phyloP scores from a whole-genome alignment of 352 stramenopile species.

The Phytophthora cryptogea region DNA sequence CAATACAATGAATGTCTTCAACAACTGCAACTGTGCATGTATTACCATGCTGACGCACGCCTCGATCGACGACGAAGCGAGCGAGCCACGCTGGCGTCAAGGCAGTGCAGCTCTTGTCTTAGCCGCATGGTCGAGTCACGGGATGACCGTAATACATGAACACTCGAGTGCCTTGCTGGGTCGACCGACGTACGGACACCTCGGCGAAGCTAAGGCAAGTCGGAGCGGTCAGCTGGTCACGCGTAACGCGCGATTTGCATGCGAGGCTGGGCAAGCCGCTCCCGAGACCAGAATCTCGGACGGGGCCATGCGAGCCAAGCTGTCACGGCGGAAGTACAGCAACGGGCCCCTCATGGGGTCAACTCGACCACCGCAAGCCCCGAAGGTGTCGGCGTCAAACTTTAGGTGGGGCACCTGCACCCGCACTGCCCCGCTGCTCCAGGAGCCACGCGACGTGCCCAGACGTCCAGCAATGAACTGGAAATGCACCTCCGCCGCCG shows the following conservation, averaged over 20 bases:
- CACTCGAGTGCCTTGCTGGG: neutral
- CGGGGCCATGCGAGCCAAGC: constrained; percentile 26
- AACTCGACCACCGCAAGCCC: constrained; percentile 20
- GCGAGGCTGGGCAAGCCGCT: constrained; percentile 7
- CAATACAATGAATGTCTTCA: constrained; percentile 16
- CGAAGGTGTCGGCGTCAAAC: neutral
- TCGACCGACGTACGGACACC: constrained; percentile 21
- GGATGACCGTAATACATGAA: constrained; percentile 3
- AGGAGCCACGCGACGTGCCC: neutral
- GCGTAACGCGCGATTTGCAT: constrained; percentile 22
- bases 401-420: neutral
- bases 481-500: neutral
- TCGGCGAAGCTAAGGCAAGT: constrained; percentile 16
- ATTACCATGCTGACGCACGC: neutral
- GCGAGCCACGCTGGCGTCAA: constrained; percentile 13
- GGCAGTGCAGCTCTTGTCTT: constrained; percentile 13
- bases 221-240: constrained; percentile 20
- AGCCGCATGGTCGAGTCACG: constrained; percentile 1
- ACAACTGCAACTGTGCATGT: neutral
- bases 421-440: neutral
- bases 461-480: constrained; percentile 16
- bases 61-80: constrained; percentile 1
- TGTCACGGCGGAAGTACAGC: constrained; percentile 29
- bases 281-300: constrained; percentile 22
- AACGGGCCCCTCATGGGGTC: constrained; percentile 8